These are phyloP conservation scores for Trichoderma sp. DNA, from an alignment of 2,329 filamentous ascomycete species.

Conservation along the genomic window DNA sequence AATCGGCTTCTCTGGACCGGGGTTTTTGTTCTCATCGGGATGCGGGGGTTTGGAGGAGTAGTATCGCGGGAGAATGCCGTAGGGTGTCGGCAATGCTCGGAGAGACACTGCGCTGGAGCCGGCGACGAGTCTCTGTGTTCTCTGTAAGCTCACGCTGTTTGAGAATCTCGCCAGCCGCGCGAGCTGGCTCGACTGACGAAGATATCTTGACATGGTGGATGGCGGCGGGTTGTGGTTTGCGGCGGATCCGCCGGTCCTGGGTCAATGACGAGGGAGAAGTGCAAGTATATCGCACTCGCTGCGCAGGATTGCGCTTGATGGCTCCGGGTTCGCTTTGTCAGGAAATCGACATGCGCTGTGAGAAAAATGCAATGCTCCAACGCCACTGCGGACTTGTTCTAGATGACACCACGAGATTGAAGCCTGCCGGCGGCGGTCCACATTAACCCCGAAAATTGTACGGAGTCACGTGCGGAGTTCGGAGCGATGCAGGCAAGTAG, in stretches of 20 bases:
- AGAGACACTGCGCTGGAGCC: conserved; percentile 34
- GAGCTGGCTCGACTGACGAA: conserved; percentile 65
- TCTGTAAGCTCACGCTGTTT: conserved; percentile 50
- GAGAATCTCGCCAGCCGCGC: conserved; percentile 59
- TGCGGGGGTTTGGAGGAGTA: conserved; percentile 41
- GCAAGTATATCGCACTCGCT: conserved; percentile 35
- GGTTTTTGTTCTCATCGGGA: conserved; percentile 34
- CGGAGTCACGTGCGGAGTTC: conserved; percentile 29
- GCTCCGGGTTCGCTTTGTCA: conserved; percentile 15
- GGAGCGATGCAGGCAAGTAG: not conserved
- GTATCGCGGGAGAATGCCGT: conserved; percentile 34
- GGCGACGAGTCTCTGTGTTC: conserved; percentile 38
- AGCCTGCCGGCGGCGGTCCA: conserved; percentile 18
- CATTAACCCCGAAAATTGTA: conserved; percentile 31
- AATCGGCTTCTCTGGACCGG: conserved; percentile 20
- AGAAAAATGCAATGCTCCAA: conserved; percentile 16
- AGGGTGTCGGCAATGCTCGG: conserved; percentile 36
- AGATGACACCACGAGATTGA: conserved; percentile 20
- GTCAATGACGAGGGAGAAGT: conserved; percentile 22
- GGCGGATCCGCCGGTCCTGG: conserved; percentile 35
- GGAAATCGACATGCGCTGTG: conserved; percentile 1
- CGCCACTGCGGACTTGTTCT: conserved; percentile 20
- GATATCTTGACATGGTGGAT: conserved; percentile 60
- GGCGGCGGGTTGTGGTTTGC: conserved; percentile 31
- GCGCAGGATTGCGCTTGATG: conserved; percentile 25